Conservation (phyloP, 2,329 filamentous ascomycete species). For the Apiospora saccharicola region DNA sequence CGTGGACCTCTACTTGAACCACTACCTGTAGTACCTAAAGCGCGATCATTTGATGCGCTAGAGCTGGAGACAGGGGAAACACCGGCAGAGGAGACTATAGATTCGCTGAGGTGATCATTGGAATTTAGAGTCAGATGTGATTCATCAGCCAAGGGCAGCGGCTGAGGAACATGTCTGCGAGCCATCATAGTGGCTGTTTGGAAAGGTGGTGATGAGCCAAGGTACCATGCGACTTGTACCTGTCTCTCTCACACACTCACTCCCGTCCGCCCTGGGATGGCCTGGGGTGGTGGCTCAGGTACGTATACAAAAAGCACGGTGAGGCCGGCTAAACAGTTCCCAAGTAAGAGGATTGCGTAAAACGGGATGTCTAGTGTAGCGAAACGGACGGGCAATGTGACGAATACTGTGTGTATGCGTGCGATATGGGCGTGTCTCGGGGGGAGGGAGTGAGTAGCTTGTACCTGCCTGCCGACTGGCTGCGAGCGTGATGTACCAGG, state of each 20-base stretch:
- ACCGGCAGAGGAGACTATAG: slow-evolving; percentile 20
- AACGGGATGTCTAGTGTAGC: slow-evolving; percentile 16
- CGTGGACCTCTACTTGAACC: slow-evolving; percentile 14
- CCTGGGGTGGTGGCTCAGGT: not conserved
- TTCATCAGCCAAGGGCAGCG: slow-evolving; percentile 58
- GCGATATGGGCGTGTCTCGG: not conserved
- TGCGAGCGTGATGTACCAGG: slow-evolving; percentile 2
- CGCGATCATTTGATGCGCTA: slow-evolving; percentile 20
- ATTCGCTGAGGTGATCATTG: slow-evolving; percentile 19
- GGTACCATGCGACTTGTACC: slow-evolving; percentile 23
- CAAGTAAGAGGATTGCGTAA: slow-evolving; percentile 21
- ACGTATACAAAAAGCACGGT: slow-evolving; percentile 21
- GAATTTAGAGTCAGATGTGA: slow-evolving; percentile 16
- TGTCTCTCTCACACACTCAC: slow-evolving; percentile 19
- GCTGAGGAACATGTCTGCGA: slow-evolving; percentile 66
- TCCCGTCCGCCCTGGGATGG: slow-evolving; percentile 2
- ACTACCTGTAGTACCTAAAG: slow-evolving; percentile 12
- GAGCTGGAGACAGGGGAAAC: slow-evolving; percentile 17
- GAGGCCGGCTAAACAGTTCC: slow-evolving; percentile 8
- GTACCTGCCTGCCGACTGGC: slow-evolving; percentile 3
- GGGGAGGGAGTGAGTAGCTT: not conserved
- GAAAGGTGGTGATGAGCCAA: slow-evolving; percentile 31
- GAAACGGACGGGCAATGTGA: slow-evolving; percentile 19
- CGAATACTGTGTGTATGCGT: slow-evolving; percentile 16
- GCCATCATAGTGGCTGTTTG: slow-evolving; percentile 51